Evolutionary conservation across 768 basidiomycete genomes (phyloP), one percentile per base, ranked within the genome.

Genomic region (Russula lepida): DNA sequence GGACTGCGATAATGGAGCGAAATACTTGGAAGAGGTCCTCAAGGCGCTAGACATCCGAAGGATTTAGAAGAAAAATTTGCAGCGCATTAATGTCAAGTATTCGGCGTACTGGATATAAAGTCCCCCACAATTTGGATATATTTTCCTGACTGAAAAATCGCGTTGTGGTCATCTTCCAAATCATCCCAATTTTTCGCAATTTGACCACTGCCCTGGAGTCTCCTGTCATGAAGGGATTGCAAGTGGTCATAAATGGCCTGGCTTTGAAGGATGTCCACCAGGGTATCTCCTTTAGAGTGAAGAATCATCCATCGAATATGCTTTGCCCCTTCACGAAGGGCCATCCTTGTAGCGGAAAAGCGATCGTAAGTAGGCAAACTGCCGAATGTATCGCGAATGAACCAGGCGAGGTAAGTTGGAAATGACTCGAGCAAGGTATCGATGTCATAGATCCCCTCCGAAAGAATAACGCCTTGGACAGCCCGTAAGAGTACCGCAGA

Each of bases 381-480:
- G 23, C 85, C 87, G 66, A 93, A 92, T 0, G 84, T 75, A 23
- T 76, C 69, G 41, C 78, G 78, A 60, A 93, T 78, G 71, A 92
- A 92, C 86, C 84, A 85, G 7, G 74, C 68, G 54, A 75, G 78
- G 71, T 92, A 92, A n/a, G 48, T 28, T 2, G 89, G 88, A 73
- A 89, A 90, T 59, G 75, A 78, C 13, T 70, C 65, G 27, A 90
- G 75, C 44, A 92, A 78, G 4, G 76, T 66, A 70, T 88, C 85
- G 62, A 90, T 72, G 70, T 92, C 84, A 71, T 85, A 91, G 64
- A 92, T 84, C 33, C 91, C 91, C 71, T 88, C 89, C 1, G 90
- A 85, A 66, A 85, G 64, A 54, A 84, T 71, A 49, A 90, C 74
- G 17, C 77, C 85, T 55, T 77, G 77, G 21, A 80, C 78, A 49